Conservation (phyloP, 2,329 filamentous ascomycete species). For the Pezicula radicicola region DNA sequence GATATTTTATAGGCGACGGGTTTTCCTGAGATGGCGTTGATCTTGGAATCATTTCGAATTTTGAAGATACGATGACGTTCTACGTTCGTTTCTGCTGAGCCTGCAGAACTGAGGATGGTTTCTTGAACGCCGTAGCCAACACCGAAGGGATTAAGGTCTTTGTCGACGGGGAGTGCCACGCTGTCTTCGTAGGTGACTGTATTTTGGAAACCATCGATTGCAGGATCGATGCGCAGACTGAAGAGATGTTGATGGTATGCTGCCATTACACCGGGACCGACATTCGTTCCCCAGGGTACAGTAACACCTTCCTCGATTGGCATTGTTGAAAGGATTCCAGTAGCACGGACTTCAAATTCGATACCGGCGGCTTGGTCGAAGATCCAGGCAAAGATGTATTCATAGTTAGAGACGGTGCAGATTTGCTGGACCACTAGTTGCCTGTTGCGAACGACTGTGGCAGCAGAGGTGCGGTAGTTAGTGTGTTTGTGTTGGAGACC, state of each 20-base stretch:
- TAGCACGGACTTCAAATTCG: constrained; percentile 65
- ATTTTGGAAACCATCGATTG: constrained; percentile 54
- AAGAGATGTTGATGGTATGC: constrained; percentile 77
- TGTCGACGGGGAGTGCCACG: constrained; percentile 55
- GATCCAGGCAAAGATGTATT: constrained; percentile 69
- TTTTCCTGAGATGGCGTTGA: constrained; percentile 51
- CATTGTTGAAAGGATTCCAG: constrained; percentile 64
- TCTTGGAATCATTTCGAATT: constrained; percentile 50
- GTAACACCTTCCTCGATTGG: constrained; percentile 63
- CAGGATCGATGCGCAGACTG: constrained; percentile 61
- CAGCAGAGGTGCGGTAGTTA: constrained; percentile 62
- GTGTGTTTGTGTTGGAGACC: constrained; percentile 69
- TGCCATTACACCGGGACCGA: constrained; percentile 68
- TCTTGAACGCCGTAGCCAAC: constrained; percentile 45
- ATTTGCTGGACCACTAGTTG: constrained; percentile 68
- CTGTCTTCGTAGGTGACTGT: constrained; percentile 55
- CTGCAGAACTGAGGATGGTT: constrained; percentile 42
- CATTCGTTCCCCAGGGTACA: constrained; percentile 65
- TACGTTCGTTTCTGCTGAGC: constrained; percentile 44
- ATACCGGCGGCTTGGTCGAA: constrained; percentile 70
- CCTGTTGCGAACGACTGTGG: constrained; percentile 59
- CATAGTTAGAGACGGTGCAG: constrained; percentile 70
- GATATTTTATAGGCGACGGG: constrained; percentile 54
- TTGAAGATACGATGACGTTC: constrained; percentile 52
- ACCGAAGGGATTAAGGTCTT: constrained; percentile 46